phyloP scores from a whole-genome alignment of 202 grass and related monocot species.

The Dendrocalamus latiflorus region DNA sequence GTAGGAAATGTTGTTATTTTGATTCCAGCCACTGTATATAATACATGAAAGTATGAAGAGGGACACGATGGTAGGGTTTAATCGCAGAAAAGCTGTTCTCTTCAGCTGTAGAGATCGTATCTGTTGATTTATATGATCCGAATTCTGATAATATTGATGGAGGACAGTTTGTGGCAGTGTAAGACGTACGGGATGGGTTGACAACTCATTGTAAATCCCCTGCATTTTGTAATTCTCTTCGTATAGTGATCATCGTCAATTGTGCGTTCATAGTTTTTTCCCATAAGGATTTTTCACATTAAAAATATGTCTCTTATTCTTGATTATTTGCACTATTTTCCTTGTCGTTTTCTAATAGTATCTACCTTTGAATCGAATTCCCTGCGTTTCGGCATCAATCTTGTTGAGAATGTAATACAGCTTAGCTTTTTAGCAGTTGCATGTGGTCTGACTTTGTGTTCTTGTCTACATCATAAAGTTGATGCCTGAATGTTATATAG shows the following conservation, averaged over 20 bases:
- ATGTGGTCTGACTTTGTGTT: not conserved
- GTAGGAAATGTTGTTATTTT: constrained; percentile 26
- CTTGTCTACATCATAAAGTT: not conserved
- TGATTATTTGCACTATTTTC: too few relatives aligned
- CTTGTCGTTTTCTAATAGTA: too few relatives aligned
- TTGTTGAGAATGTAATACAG: not conserved
- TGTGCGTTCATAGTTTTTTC: too few relatives aligned
- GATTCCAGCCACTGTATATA: constrained; percentile 43
- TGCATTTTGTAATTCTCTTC: too few relatives aligned
- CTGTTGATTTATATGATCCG: too few relatives aligned
- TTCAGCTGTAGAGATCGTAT: not conserved
- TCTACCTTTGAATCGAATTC: constrained; percentile 29
- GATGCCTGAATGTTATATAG: not conserved
- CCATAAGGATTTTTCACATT: too few relatives aligned
- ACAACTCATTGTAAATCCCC: too few relatives aligned
- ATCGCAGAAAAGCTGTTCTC: not conserved
- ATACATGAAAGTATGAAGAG: not conserved
- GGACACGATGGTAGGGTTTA: not conserved
- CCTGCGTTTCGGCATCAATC: not conserved
- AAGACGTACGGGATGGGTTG: too few relatives aligned
- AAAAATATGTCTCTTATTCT: too few relatives aligned
- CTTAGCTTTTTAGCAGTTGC: not conserved
- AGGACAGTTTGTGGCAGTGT: too few relatives aligned
- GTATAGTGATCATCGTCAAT: too few relatives aligned
- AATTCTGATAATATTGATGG: too few relatives aligned